These are phyloP conservation scores for Xylaria curta DNA, from an alignment of 495 filamentous ascomycete genomes.

Conservation along the genomic window DNA sequence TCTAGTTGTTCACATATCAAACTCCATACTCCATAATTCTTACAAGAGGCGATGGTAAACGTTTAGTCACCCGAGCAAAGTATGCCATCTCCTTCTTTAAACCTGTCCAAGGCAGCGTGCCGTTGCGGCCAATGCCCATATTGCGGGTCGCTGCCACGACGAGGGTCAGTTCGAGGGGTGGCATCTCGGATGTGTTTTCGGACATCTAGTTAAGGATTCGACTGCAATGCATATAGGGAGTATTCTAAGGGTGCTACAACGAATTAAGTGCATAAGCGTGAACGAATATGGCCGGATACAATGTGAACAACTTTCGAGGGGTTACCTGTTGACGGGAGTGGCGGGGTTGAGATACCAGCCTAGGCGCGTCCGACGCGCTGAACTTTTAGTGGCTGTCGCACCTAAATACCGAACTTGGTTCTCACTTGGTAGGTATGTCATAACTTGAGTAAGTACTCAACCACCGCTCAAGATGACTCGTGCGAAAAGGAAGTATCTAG, in stretches of 20 bases:
- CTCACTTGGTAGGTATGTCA: not conserved
- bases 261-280: not conserved
- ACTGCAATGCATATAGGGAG: not conserved
- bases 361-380: conserved; percentile 1
- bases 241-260: not conserved
- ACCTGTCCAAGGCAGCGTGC: conserved; percentile 85
- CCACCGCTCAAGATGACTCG: not conserved
- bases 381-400: conserved; percentile 4
- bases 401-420: not conserved
- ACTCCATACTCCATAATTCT: not conserved
- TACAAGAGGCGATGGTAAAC: conserved; percentile 45
- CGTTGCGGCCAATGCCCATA: conserved; percentile 85
- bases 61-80: conserved; percentile 89
- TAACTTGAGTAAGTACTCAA: not conserved
- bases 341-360: conserved; percentile 12
- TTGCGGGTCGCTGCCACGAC: conserved; percentile 76
- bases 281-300: not conserved
- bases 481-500: too few relatives aligned
- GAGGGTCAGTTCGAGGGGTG: conserved; percentile 66
- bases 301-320: not conserved
- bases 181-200: conserved; percentile 34
- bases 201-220: not conserved
- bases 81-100: conserved; percentile 91
- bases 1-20: not conserved
- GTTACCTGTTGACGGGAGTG: not conserved